Percentiles rank a stretch among this genome's conserved stretches.
Conservation (phyloP, 192 early-diverging fungal genomes). For the Podila clonocystis region DNA sequence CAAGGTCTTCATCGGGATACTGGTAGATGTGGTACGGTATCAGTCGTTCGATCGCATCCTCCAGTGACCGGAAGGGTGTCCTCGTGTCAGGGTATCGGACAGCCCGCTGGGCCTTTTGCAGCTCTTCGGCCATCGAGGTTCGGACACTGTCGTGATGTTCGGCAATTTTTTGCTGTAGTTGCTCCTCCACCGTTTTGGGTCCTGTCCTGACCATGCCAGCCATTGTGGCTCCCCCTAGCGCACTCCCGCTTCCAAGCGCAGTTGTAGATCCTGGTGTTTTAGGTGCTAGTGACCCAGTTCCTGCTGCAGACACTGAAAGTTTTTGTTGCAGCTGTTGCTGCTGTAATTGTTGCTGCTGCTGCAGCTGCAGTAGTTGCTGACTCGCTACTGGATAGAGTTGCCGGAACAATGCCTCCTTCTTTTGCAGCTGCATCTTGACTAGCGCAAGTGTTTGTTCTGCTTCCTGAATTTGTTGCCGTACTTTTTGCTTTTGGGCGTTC, state of each 20-base stretch:
- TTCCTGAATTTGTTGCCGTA: constrained; percentile 13
- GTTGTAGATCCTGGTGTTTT: not conserved
- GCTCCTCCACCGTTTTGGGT: constrained; percentile 32
- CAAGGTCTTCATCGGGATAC: constrained; percentile 64
- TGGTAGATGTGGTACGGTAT: constrained; percentile 83
- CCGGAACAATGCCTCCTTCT: constrained; percentile 22
- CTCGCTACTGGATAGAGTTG: constrained; percentile 27
- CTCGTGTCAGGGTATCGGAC: constrained; percentile 58
- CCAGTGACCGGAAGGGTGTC: constrained; percentile 68
- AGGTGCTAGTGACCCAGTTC: not conserved
- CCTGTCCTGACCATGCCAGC: not conserved
- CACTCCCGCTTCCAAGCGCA: not conserved
- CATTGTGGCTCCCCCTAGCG: not conserved
- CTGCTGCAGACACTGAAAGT: not conserved
- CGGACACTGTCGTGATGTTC: constrained; percentile 34
- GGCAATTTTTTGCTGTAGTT: constrained; percentile 35
- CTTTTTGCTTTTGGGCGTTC: constrained; percentile 19
- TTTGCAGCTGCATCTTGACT: constrained; percentile 14
- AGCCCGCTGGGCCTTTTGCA: constrained; percentile 18
- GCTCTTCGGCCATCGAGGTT: constrained; percentile 27
- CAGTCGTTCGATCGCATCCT: constrained; percentile 71
- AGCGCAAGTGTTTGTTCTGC: constrained; percentile 22
- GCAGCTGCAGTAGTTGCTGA: constrained; percentile 26
- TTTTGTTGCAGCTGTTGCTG: constrained; percentile 2
- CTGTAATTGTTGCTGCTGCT: constrained; percentile 17